A percentile compares a stretch with the other conserved stretches of the same genome.
These are phyloP conservation scores for Sphaerobolus stellatus DNA, from an alignment of 1,284 basidiomycete genomes.

Conservation along the genomic window DNA sequence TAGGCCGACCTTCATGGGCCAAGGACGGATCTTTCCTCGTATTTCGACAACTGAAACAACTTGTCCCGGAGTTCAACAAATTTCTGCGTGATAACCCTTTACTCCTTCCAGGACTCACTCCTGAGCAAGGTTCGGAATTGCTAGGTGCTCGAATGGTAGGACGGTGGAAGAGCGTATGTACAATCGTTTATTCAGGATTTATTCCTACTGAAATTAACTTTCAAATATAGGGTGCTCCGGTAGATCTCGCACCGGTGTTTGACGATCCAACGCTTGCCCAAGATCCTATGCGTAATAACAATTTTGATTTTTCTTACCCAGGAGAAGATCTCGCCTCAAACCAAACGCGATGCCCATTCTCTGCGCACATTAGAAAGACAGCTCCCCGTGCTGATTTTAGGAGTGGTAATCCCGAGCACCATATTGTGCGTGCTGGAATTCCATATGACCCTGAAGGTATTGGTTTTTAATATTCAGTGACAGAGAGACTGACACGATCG, in stretches of 20 bases:
- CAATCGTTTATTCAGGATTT: not conserved
- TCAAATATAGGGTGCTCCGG: slow-evolving; percentile 39
- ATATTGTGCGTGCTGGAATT: slow-evolving; percentile 46
- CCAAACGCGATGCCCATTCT: slow-evolving; percentile 52
- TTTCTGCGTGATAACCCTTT: slow-evolving; percentile 47
- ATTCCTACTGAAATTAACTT: not conserved
- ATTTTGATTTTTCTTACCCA: slow-evolving; percentile 43
- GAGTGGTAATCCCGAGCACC: slow-evolving; percentile 26
- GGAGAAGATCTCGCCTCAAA: slow-evolving; percentile 20
- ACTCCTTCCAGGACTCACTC: slow-evolving; percentile 33
- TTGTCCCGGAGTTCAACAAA: slow-evolving; percentile 54
- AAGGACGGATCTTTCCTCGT: slow-evolving; percentile 17
- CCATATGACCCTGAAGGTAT: slow-evolving; percentile 45
- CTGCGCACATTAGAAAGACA: slow-evolving; percentile 56
- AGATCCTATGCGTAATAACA: slow-evolving; percentile 42
- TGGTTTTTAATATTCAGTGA: not conserved
- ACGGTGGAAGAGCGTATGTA: slow-evolving; percentile 57
- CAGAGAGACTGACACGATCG: not conserved
- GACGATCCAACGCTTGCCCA: slow-evolving; percentile 41
- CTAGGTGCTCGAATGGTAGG: slow-evolving; percentile 55
- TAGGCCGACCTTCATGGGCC: slow-evolving; percentile 14
- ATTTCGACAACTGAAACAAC: slow-evolving; percentile 55
- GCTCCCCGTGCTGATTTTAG: slow-evolving; percentile 50
- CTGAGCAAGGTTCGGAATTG: slow-evolving; percentile 44
- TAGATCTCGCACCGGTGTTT: slow-evolving; percentile 41